phyloP scores from a whole-genome alignment of 441 rosid genomes.

The Populus trichocarpa region DNA sequence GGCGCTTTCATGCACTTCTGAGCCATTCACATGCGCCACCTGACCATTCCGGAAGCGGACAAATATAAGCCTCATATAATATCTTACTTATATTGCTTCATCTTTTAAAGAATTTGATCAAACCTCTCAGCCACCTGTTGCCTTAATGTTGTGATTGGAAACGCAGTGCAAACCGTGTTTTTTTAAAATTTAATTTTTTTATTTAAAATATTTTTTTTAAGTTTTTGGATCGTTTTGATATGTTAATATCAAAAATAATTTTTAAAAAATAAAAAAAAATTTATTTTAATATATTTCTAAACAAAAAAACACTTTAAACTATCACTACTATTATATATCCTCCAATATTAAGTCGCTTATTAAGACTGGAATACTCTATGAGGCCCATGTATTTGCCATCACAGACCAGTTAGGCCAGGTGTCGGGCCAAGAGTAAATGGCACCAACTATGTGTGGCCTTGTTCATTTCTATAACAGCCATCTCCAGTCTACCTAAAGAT shows the following conservation, averaged over 20 bases:
- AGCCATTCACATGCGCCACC: not conserved
- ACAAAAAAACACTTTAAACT: too few species aligned
- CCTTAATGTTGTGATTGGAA: not conserved
- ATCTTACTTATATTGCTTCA: not conserved
- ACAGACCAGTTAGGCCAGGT: not conserved
- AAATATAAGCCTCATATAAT: not conserved
- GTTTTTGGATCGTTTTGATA: too few species aligned
- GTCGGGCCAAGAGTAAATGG: not conserved
- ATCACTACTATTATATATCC: too few species aligned
- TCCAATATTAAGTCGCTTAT: too few species aligned
- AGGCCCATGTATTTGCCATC: not conserved
- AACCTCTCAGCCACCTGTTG: not conserved
- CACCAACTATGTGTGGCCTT: not conserved
- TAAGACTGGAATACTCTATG: too few species aligned
- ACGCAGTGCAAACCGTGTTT: fast-evolving
- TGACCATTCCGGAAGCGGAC: not conserved
- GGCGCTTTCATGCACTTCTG: not conserved
- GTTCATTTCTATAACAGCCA: too few species aligned
- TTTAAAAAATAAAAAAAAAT: too few species aligned
- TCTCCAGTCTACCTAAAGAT: too few species aligned
- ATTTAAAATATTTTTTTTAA: too few species aligned
- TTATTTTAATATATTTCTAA: too few species aligned
- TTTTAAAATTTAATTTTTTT: too few species aligned
- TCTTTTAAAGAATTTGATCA: not conserved
- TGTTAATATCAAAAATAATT: too few species aligned